A percentile compares a stretch with the other conserved stretches of the same genome.
Conservation (phyloP, 805 yeast genomes). For the Saccharomycodes ludwigii region DNA sequence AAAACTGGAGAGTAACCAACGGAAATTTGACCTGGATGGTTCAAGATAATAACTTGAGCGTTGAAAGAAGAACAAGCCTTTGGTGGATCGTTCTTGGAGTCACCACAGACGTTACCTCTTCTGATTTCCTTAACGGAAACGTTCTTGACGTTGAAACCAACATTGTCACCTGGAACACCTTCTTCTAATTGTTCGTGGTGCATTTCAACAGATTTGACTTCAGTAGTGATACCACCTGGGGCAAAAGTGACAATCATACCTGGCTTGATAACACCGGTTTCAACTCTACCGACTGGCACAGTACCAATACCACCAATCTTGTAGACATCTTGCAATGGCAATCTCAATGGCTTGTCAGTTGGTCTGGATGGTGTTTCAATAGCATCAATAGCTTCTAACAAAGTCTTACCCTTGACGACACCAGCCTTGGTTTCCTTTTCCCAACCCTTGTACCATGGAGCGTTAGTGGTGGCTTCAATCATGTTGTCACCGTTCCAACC, state of each 20-base stretch:
- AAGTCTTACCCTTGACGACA: constrained; percentile 64
- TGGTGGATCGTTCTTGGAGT: constrained; percentile 84
- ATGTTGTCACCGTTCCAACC: constrained; percentile 93
- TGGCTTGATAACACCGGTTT: constrained; percentile 84
- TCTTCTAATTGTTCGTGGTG: constrained; percentile 71
- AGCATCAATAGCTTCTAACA: constrained; percentile 76
- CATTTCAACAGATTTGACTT: constrained; percentile 82
- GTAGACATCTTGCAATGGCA: constrained; percentile 86
- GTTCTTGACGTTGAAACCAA: constrained; percentile 84
- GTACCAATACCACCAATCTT: constrained; percentile 88
- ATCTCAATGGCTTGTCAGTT: constrained; percentile 76
- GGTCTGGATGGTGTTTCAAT: constrained; percentile 74
- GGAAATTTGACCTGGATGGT: constrained; percentile 87
- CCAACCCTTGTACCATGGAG: constrained; percentile 88
- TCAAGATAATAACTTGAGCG: constrained; percentile 78
- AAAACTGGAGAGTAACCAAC: constrained; percentile 87
- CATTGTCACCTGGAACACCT: constrained; percentile 88
- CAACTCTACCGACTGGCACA: constrained; percentile 90
- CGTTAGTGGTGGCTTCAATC: constrained; percentile 73
- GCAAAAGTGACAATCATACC: constrained; percentile 86
- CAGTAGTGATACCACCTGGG: constrained; percentile 85
- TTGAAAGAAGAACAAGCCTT: constrained; percentile 66
- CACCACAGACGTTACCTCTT: constrained; percentile 90
- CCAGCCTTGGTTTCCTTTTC: constrained; percentile 64
- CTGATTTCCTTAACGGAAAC: constrained; percentile 81